phyloP scores from a whole-genome alignment of 2,329 filamentous ascomycete species.

The Fusarium globosum region DNA sequence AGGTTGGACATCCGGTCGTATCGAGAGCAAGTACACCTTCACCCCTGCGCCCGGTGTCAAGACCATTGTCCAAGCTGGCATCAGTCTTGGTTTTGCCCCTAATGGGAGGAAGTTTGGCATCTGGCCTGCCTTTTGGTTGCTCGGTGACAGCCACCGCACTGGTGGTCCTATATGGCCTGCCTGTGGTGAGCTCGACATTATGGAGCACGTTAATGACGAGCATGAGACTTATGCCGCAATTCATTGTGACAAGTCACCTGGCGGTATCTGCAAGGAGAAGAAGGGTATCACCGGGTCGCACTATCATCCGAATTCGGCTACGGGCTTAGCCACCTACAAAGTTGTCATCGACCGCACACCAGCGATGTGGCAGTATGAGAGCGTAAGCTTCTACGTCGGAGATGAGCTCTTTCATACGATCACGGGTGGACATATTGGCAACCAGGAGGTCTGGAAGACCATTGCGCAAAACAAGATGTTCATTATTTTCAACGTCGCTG shows the following conservation, averaged over 20 bases:
- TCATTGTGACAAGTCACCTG: constrained; percentile 44
- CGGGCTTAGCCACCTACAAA: constrained; percentile 58
- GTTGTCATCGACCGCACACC: constrained; percentile 60
- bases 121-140: constrained; percentile 44
- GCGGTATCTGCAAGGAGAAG: constrained; percentile 61
- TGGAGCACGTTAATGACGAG: constrained; percentile 33
- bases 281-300: constrained; percentile 42
- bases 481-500: constrained; percentile 63
- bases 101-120: constrained; percentile 56
- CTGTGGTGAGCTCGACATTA: constrained; percentile 38
- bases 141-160: constrained; percentile 35
- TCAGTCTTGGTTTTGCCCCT: constrained; percentile 49
- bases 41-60: constrained; percentile 53
- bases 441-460: constrained; percentile 57
- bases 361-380: constrained; percentile 57
- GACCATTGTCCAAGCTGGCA: constrained; percentile 55
- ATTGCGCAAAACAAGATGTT: constrained; percentile 61
- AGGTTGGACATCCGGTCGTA: constrained; percentile 62
- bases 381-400: constrained; percentile 60
- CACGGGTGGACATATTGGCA: constrained; percentile 55
- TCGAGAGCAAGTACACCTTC: constrained; percentile 60
- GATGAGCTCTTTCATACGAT: constrained; percentile 55
- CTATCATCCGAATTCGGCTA: constrained; percentile 9
- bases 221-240: constrained; percentile 17
- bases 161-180: constrained; percentile 37